Base-by-base conservation (phyloP, 441 rosid species). In the Brassica balearica region DNA sequence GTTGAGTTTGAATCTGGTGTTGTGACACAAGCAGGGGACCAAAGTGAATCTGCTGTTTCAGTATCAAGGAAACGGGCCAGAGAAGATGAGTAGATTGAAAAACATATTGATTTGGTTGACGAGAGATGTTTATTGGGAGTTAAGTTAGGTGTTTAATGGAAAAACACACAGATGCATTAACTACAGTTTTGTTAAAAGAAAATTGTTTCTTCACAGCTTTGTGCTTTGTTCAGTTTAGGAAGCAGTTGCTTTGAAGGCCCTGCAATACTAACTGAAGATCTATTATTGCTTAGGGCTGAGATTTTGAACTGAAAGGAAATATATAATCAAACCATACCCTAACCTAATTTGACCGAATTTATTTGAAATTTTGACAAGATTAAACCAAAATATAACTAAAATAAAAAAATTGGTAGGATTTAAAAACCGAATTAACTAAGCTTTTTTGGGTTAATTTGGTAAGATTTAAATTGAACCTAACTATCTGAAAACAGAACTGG, bases 31-130 rank as follows among this genome's bases (percentile, higher is more conserved):
- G 25, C 32, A 53, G 12, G 8, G 14, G 76, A 71, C 23, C 76
- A 29, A 20, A 43, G 20, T 7, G 77, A 59, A 14, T n/a, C 61
- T 41, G 46, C 76, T 29, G 62, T 27, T 58, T 27, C 68, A 71
- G 72, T 27, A 36, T 77, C 81, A 58, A 77, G 62, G 68, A 77
- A 77, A 77, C 63, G 81, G 0, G 55, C n/a, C 8, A 72, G 81
- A 65, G 81, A 77, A 43, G 51, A 71, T 56, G 65, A 19, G 25
- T 56, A 36, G 38, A 58, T 58, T 58, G 58, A 41, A 32, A 53
- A 64, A 8, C 25, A 56, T 56, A 8, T 68, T 64, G 77, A 51
- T 11, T 41, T 60, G 2, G 48, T 69, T 53, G 48, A 3, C 1
- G 3, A 53, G 2, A 70, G 41, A 32, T 55, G 55, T 15, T 64